A percentile compares a stretch with the other conserved stretches of the same genome.
These are phyloP conservation scores for Fusarium sp. DNA, from an alignment of 2,329 filamentous ascomycete species.

Conservation along the genomic window DNA sequence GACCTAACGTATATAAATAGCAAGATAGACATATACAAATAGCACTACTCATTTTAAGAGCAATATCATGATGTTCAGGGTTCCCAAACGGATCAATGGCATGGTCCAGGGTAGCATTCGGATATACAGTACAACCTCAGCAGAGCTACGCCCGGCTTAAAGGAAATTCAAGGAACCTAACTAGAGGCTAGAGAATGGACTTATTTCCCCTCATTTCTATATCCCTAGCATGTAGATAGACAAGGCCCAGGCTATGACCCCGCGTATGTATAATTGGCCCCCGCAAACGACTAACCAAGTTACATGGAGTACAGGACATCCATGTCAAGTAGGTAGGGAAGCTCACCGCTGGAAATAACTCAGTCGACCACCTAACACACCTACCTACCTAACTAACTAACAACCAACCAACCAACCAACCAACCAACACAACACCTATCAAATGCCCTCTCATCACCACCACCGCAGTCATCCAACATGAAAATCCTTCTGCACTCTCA, in stretches of 20 bases:
- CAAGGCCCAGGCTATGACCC: background rate
- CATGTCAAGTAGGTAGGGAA: background rate
- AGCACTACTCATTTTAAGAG: no score
- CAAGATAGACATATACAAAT: no score
- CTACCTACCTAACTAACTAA: no score
- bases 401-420: no score
- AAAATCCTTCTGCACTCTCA: constrained; percentile 55
- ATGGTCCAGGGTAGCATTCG: no score
- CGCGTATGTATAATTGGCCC: background rate
- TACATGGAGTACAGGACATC: background rate
- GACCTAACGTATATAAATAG: no score
- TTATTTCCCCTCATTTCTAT: background rate
- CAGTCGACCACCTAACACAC: background rate
- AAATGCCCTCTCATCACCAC: background rate
- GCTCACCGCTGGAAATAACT: constrained; percentile 9
- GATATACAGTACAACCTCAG: no score
- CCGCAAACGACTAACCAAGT: background rate
- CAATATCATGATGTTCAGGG: no score
- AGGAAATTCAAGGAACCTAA: background rate
- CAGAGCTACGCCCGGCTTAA: background rate
- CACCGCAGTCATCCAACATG: constrained; percentile 41
- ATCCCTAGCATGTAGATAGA: background rate
- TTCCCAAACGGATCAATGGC: no score
- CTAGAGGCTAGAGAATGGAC: background rate
- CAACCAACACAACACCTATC: background rate